Evolutionary conservation across 2,329 filamentous ascomycete species (phyloP).

Genomic region (Elsinoe fawcettii): DNA sequence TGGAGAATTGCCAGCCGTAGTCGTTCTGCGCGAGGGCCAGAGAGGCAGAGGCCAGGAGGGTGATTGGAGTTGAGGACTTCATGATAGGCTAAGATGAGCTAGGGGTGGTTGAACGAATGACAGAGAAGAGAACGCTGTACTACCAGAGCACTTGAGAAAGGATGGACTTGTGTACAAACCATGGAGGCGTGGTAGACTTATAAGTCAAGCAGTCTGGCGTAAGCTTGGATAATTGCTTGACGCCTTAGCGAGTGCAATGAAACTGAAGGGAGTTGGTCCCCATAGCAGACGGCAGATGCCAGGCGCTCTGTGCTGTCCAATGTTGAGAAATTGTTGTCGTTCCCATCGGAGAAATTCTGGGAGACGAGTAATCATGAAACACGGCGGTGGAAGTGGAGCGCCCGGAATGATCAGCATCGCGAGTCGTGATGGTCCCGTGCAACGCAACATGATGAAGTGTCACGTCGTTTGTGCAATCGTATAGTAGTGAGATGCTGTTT

Average conservation of each 20-base stretch:
- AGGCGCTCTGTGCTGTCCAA: neutral
- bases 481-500: too few species aligned
- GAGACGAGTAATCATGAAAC: neutral
- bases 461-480: too few species aligned
- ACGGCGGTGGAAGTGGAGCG: neutral
- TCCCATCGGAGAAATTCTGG: neutral
- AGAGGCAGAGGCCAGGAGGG: neutral
- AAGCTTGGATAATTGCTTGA: conserved; percentile 3
- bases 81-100: neutral
- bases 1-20: conserved; percentile 7
- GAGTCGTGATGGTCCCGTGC: neutral
- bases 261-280: neutral
- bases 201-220: neutral
- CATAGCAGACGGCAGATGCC: neutral
- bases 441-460: too few species aligned
- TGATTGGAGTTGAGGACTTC: neutral
- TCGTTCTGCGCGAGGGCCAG: neutral
- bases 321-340: neutral
- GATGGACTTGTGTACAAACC: too few species aligned
- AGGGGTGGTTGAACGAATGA: neutral
- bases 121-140: neutral
- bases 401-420: neutral
- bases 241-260: neutral
- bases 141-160: neutral
- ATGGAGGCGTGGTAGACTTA: too few species aligned